These are phyloP conservation scores for Elsinoe australis DNA, from an alignment of 2,329 filamentous ascomycete species.

Conservation along the genomic window DNA sequence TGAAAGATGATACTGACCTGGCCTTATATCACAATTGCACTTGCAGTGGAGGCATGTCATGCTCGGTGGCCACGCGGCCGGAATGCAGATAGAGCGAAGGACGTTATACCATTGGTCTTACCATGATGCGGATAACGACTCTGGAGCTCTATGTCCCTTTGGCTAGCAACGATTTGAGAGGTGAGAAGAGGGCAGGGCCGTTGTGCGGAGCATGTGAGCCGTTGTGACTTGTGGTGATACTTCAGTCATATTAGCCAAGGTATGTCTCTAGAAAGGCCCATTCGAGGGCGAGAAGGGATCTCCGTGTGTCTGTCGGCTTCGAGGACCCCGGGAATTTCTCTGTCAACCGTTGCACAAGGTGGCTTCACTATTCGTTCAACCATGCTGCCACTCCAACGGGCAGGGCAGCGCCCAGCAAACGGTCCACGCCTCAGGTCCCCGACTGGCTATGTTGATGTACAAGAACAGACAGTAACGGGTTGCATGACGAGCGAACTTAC, in stretches of 20 bases:
- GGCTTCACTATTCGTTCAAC: constrained; percentile 7
- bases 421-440: not conserved
- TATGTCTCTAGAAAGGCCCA: not conserved
- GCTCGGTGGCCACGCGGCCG: constrained; percentile 12
- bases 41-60: no score
- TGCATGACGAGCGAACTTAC: not conserved
- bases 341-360: not conserved
- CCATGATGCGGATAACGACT: not conserved
- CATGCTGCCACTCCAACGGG: constrained; percentile 4
- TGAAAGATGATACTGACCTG: not conserved
- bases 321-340: not conserved
- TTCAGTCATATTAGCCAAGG: no score
- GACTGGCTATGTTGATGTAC: no score
- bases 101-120: constrained; percentile 12
- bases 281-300: constrained; percentile 4
- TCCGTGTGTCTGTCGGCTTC: not conserved
- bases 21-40: not conserved
- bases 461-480: not conserved
- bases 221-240: no score
- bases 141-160: constrained; percentile 1
- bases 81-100: constrained; percentile 7
- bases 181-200: constrained; percentile 4
- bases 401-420: not conserved
- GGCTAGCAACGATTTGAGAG: not conserved
- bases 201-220: not conserved